Base-by-base conservation (phyloP, 768 basidiomycete species). In the Lactarius sp. region DNA sequence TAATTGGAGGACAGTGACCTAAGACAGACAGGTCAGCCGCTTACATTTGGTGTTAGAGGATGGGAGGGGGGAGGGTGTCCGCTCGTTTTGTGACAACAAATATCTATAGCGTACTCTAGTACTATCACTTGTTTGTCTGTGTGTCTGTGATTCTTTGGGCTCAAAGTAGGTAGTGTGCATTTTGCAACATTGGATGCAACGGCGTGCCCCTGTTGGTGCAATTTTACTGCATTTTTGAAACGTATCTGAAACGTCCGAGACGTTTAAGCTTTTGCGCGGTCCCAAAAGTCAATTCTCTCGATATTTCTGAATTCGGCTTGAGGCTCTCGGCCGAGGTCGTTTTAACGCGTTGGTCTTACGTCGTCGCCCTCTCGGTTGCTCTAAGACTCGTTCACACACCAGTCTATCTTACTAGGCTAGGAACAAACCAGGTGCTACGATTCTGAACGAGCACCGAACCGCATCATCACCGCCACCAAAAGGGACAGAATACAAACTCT, bases 51-150 rank as follows among this genome's bases (percentile, higher is more conserved):
- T 44, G 60, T 42, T 50, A 39, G 18, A 36, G 6, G 22, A 34
- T 20, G 37, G 31, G 22, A 37, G 50, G 42, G 52, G 64, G 50
- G 54, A 50, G 36, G 36, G n/a, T 46, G 16, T 36, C 7, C 63
- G 47, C 46, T 54, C 49, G 4, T 53, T 60, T 60, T 65, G 57
- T 59, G 52, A 51, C 60, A 60, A 64, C 42, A 52, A 52, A 51
- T 60, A 60, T 65, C 47, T 59, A 56, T 62, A 51, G 54, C 63
- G 53, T 64, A 60, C 39, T 27, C 53, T 60, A 46, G 53, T 60
- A 64, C 53, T 51, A 60, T 39, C 39, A 55, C 42, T 52, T 55
- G 60, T 55, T 14, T 58, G 41, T 58, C 51, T 52, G 50, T 51
- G 20, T 59, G 53, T 64, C 20, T 59, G 62, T 64, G 57, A 54